phyloP scores from a whole-genome alignment of 2,329 filamentous ascomycete species.

The Colletotrichum falcatum region DNA sequence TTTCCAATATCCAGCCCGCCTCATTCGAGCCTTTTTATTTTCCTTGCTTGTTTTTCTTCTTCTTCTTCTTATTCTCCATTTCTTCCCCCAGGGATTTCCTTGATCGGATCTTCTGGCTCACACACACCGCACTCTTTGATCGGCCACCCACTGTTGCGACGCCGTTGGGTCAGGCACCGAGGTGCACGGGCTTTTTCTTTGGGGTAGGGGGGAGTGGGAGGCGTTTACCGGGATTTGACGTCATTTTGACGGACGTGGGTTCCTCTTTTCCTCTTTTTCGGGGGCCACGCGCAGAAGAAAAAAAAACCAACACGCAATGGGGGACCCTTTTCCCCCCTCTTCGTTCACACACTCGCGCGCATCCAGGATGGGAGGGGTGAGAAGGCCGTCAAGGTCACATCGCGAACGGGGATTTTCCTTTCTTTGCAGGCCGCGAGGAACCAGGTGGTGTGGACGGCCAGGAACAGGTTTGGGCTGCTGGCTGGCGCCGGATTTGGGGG shows the following conservation, averaged over 20 bases:
- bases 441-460: neutral
- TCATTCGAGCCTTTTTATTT: neutral
- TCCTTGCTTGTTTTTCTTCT: neutral
- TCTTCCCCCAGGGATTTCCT: neutral
- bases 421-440: conserved; percentile 3
- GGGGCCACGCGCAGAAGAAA: neutral
- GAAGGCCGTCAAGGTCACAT: neutral
- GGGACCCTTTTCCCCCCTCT: neutral
- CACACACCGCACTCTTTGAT: neutral
- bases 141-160: neutral
- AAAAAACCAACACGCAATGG: neutral
- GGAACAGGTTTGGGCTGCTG: conserved; percentile 10
- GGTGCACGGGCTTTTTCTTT: neutral
- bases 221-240: conserved; percentile 1
- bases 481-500: neutral
- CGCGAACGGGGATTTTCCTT: no score
- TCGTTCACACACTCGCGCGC: conserved; percentile 6
- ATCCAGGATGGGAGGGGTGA: neutral
- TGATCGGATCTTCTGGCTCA: neutral
- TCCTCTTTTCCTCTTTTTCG: neutral
- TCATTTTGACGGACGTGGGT: conserved; percentile 4
- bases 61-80: neutral
- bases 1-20: neutral
- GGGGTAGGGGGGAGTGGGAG: neutral
- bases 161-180: conserved; percentile 1